Percentiles rank a stretch among this genome's conserved stretches.
These are phyloP conservation scores for Canavalia ensiformis DNA, from an alignment of 306 rosid species.

Conservation along the genomic window DNA sequence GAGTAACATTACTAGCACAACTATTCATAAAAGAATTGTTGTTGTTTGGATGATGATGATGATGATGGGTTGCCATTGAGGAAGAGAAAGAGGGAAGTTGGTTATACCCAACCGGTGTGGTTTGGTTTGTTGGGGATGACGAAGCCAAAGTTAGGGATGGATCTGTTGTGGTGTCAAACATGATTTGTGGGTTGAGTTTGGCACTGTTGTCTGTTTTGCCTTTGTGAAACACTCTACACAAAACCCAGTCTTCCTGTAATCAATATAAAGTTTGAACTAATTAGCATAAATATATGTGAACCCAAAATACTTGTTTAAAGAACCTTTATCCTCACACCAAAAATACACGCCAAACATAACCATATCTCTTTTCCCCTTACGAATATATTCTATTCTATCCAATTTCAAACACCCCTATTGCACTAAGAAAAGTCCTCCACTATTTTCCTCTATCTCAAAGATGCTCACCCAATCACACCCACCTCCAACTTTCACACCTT, in stretches of 20 bases:
- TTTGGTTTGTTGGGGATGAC: slow-evolving; percentile 58
- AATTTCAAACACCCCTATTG: not conserved
- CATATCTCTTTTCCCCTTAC: not conserved
- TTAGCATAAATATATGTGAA: slow-evolving; percentile 50
- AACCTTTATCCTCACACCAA: slow-evolving; percentile 47
- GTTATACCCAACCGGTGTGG: slow-evolving; percentile 58
- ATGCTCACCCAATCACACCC: slow-evolving; percentile 12
- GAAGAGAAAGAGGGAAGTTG: slow-evolving; percentile 65
- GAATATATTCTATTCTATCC: slow-evolving; percentile 46
- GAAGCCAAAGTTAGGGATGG: slow-evolving; percentile 54
- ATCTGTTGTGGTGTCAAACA: slow-evolving; percentile 50
- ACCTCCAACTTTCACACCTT: slow-evolving; percentile 21
- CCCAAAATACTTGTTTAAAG: slow-evolving; percentile 3
- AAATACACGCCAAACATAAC: slow-evolving; percentile 28
- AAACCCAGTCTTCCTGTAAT: slow-evolving; percentile 97
- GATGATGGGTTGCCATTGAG: slow-evolving; percentile 54
- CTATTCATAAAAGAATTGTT: slow-evolving; percentile 57
- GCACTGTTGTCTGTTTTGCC: slow-evolving; percentile 65
- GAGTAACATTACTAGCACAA: slow-evolving; percentile 40
- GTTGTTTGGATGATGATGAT: slow-evolving; percentile 31
- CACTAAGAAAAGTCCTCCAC: not conserved
- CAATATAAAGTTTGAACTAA: slow-evolving; percentile 35
- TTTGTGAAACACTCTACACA: slow-evolving; percentile 91
- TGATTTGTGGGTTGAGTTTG: slow-evolving; percentile 58
- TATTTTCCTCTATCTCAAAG: slow-evolving; percentile 5